Conservation (phyloP, 169 alveolate genomes). For the Plasmodium knowlesi region DNA sequence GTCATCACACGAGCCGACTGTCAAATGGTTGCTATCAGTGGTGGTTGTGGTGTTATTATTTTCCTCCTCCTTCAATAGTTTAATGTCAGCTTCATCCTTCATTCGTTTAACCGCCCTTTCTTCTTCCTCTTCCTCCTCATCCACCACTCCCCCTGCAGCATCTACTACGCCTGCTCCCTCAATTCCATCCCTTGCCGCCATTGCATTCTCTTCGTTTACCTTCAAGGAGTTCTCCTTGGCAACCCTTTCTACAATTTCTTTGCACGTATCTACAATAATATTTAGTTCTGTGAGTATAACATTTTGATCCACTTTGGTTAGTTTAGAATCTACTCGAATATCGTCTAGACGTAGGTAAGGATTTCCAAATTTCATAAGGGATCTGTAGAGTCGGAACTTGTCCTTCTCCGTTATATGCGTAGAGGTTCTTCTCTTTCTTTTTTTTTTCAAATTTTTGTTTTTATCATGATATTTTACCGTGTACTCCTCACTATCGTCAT, state of each 20-base stretch:
- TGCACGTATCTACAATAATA: conserved; percentile 81
- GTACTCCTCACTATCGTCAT: conserved; percentile 72
- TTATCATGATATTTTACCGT: conserved; percentile 50
- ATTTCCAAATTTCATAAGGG: conserved; percentile 87
- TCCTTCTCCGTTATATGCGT: conserved; percentile 84
- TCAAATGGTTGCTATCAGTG: conserved; percentile 74
- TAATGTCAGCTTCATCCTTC: neutral
- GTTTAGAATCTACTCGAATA: conserved; percentile 85
- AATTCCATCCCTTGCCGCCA: neutral
- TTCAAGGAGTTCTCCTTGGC: conserved; percentile 74
- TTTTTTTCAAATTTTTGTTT: conserved; percentile 42
- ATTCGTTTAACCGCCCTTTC: neutral
- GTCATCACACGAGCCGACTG: conserved; percentile 12
- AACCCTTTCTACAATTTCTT: conserved; percentile 76
- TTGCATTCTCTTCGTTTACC: neutral
- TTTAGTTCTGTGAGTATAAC: conserved; percentile 86
- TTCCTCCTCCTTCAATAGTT: conserved; percentile 25
- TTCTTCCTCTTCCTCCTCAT: conserved; percentile 16
- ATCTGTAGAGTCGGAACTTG: conserved; percentile 85
- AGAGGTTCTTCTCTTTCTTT: conserved; percentile 79
- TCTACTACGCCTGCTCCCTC: conserved; percentile 3
- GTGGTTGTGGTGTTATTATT: conserved; percentile 20
- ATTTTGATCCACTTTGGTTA: conserved; percentile 83
- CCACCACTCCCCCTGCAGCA: conserved; percentile 26
- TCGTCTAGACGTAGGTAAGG: conserved; percentile 88